phyloP scores from a whole-genome alignment of 2,329 filamentous ascomycete genomes.

The Colletotrichum plurivorum region DNA sequence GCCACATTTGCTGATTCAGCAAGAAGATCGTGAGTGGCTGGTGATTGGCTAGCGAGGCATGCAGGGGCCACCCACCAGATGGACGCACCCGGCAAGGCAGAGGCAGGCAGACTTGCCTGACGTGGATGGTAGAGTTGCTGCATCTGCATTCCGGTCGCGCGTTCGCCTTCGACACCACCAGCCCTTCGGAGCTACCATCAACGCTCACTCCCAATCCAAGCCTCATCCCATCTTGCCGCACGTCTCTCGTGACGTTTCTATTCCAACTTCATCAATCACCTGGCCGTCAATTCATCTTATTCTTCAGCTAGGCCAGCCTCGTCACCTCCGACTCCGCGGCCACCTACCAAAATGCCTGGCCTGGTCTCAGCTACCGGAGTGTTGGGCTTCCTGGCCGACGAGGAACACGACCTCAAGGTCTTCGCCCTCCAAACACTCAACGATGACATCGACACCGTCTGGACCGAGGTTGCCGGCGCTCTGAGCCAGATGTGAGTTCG shows the following conservation, averaged over 20 bases:
- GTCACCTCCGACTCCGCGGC: conserved; percentile 37
- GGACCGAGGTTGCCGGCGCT: conserved; percentile 95
- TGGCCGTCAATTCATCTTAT: background rate
- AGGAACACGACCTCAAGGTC: conserved; percentile 92
- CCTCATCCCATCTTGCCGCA: conserved; percentile 5
- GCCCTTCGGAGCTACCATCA: conserved; percentile 32
- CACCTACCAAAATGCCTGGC: conserved; percentile 79
- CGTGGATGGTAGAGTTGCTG: conserved; percentile 48
- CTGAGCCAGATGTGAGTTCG: conserved; percentile 87
- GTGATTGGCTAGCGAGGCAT: background rate
- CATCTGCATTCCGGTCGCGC: conserved; percentile 32
- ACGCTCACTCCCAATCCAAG: conserved; percentile 22
- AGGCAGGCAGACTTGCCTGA: conserved; percentile 59
- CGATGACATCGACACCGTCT: conserved; percentile 95
- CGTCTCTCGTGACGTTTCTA: background rate
- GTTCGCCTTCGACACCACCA: conserved; percentile 38
- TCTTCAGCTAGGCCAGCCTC: conserved; percentile 15
- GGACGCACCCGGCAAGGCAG: conserved; percentile 7
- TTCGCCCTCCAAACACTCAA: conserved; percentile 97
- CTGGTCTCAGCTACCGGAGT: conserved; percentile 95
- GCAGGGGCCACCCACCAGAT: conserved; percentile 3
- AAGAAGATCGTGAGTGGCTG: no score
- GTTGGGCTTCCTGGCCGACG: conserved; percentile 94
- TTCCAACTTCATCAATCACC: no score
- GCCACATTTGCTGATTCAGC: no score